Evolutionary conservation across 768 basidiomycete species (phyloP), one percentile per base, ranked within the genome.

Genomic region (Mycena floridula): DNA sequence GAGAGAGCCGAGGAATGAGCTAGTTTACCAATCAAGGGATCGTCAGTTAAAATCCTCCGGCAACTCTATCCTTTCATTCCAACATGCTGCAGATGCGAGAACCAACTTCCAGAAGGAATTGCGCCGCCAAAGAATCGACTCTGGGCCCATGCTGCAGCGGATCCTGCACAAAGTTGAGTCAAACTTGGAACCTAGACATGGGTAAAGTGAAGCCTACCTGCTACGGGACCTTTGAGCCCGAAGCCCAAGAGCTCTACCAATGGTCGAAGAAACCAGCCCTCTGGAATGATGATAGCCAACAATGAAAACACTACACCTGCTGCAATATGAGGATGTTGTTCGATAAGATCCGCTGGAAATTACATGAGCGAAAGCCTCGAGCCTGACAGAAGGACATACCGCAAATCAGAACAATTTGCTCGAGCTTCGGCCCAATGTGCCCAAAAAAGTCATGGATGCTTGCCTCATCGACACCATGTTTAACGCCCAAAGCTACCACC

Each of bases 101-200:
- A 58, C 56, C 56, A 58, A 25, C 54, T 55, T 15, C 47, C 50
- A 21, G 37, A 25, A 18, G 16, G 30, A n/a, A 58, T 52, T 15
- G 48, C 47, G 3, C 37, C 50, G 27, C 56, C 54, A 41, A 25
- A 58, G 52, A 58, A 55, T 11, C 20, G 12, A 20, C 54, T 41
- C 43, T 58, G 54, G 8, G 48, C 46, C 54, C 52, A 53, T 3
- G 56, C 52, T 2, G 54, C 56, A 16, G 44, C 23, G 13, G 54
- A 50, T 3, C 52, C 56, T 58, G 37, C 11, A 21, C 13, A 22
- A 22, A 39, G 15, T 15, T 11, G n/a, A 23, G 38, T 39, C 13
- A 18, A 13, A 23, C 38, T 9, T 9, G 28, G n/a, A 23, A 8
- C 13, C 9, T 15, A 11, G 13, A 5, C 13, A 21, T 18, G 22